Base-by-base conservation (phyloP, 768 basidiomycete species). In the Dioszegia aurantiaca region DNA sequence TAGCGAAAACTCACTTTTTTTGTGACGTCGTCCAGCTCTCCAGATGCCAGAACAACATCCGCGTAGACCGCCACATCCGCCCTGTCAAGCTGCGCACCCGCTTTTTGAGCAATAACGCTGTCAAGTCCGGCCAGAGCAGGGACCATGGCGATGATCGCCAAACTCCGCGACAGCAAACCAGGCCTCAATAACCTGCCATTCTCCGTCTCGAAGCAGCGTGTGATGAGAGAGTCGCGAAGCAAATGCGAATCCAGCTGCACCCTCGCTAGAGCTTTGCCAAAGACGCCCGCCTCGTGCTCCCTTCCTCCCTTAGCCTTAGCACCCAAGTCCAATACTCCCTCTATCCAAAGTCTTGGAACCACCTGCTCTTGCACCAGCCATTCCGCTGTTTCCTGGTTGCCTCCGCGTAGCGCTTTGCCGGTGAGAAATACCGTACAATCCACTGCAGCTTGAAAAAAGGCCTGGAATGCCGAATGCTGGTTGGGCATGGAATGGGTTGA, bases 381-480 rank as follows among this genome's bases (percentile, higher is more conserved):
- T 44, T 44, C 27, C 8, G 67, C 69, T 14, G 60, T 64, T 10
- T 55, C 60, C 14, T 62, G 45, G 64, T 69, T 56, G 8, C 83
- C 62, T 9, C 83, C 65, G 0, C 24, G 10, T n/a, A 39, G 53
- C 0, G 68, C 44, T 55, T 70, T 65, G 10, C 64, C 65, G 40
- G 83, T 63, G 21, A 88, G 76, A 67, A 86, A 87, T 0, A 83
- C 76, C 12, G 83, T 69, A 64, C 85, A 88, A 74, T 95, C 92
- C 8, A 88, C 74, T 2, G 89, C 67, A 0, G 87, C 82, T 0
- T 83, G 80, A 17, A 87, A 77, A 76, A 91, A 88, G 10, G 88
- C 85, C 31, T 62, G 69, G 54, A 73, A 63, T 0, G 84, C 81
- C 4, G 82, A 82, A 11, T 82, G 79, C 8, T 78, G 78, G 1